Base-by-base conservation (phyloP, 495 filamentous ascomycete genomes). In the Penicillium pulvis region DNA sequence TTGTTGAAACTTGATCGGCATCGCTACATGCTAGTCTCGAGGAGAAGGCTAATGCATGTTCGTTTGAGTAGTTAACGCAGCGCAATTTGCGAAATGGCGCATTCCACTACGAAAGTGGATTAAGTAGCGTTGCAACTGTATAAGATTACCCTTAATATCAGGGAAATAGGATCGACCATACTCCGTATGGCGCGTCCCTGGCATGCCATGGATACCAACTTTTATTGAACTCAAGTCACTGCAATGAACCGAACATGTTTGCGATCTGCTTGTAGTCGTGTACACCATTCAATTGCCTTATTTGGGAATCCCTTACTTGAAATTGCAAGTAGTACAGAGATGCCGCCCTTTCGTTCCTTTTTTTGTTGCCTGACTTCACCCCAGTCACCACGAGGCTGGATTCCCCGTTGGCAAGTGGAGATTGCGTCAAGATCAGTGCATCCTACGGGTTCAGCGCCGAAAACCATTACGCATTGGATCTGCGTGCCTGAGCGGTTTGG, bases 271-370 rank as follows among this genome's bases (percentile, higher is more conserved):
- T 56, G 52, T 58, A 35, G 50, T 39, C 12, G 45, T 64, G 61
- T 54, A 56, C 56, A 60, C 51, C 57, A 63, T 57, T 62, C 24
- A 61, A n/a, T 53, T 61, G 14, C 55, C 51, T 17, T 44, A 52
- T 56, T 62, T 14, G 54, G 55, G 28, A 24, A 46, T 62, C 64
- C 67, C 67, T 67, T 69, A 66, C 67, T 53, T 69, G 46, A n/a
- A 28, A n/a, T 26, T 4, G 55, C 39, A 39, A 23, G 58, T 59
- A 41, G 66, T 54, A 68, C 66, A 63, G 49, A 45, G 42, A 55
- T 43, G 57, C 57, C 39, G 52, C 24, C 51, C 46, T 49, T 49
- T 31, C 23, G 39, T 28, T 47, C 44, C 44, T 47, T 24, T 47
- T 47, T 47, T 47, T 26, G 12, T 47, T 26, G 44, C 20, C 24